Base-by-base conservation (phyloP, 768 basidiomycete species). In the Mycena epipterygia region DNA sequence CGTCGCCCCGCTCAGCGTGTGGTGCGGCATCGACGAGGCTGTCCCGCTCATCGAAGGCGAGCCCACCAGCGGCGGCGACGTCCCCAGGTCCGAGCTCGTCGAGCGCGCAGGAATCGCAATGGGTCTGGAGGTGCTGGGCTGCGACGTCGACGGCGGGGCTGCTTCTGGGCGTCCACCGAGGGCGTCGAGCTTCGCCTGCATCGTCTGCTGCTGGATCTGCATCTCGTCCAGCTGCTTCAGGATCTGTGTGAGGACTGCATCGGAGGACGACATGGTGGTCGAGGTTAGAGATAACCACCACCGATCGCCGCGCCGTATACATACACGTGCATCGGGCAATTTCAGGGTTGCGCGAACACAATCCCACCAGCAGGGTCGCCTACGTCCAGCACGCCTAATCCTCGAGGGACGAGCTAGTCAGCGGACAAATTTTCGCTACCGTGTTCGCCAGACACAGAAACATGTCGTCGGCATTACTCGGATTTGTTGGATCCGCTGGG, bases 171-270 rank as follows among this genome's bases (percentile, higher is more conserved):
- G 53, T 1, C 33, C 21, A 21, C 23, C 29, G 21, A 55, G n/a
- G 44, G 51, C 21, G 68, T 73, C 46, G 73, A 95, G 94, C 87
- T 96, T 94, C 27, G 92, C 90, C 73, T 94, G 92, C 76, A 95
- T 84, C 0, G 89, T 86, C 79, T 94, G 92, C 77, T 95, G 93
- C 56, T 89, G 89, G 55, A 91, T 80, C 78, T 93, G 91, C 76
- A 96, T 84, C 5, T 88, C 84, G 73, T 92, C 86, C 61, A 96
- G 87, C 81, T 92, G 91, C 8, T 84, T 81, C 12, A 95, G 85
- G 64, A 96, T 95, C 79, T 95, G 92, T 0, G 87, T 86, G 55
- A 96, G 83, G 9, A 91, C 79, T 16, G 90, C 89, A 67, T 93
- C 91, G 53, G 87, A 49, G 58, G 87, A 49, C 53, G 74, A 69